Evolutionary conservation across 345 rosid species (phyloP).

Genomic region (Barbarea vulgaris): DNA sequence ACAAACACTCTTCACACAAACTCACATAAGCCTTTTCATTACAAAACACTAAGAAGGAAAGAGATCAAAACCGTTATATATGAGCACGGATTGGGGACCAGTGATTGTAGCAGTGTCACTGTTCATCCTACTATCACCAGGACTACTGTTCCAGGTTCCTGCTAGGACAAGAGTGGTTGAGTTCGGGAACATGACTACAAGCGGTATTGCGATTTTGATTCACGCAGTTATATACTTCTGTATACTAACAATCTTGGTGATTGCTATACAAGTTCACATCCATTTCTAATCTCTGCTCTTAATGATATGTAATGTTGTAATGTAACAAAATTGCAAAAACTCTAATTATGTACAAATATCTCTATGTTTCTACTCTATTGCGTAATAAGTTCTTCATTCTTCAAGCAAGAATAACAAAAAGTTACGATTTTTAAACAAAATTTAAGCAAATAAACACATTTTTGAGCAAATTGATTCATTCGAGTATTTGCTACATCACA

Average conservation of each 20-base stretch:
- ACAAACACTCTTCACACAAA: conserved; percentile 9
- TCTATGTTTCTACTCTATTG: background rate
- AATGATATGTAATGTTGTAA: conserved; percentile 6
- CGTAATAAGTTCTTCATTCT: background rate
- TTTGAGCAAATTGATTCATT: background rate
- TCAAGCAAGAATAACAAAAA: conserved; percentile 6
- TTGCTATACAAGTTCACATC: conserved; percentile 59
- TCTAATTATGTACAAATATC: conserved; percentile 19
- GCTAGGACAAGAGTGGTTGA: conserved; percentile 75
- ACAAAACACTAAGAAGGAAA: conserved; percentile 3
- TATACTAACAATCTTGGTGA: conserved; percentile 71
- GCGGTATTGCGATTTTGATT: conserved; percentile 82
- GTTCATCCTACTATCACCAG: conserved; percentile 89
- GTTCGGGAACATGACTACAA: conserved; percentile 92
- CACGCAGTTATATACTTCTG: conserved; percentile 89
- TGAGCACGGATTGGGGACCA: conserved; percentile 92
- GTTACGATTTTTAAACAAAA: background rate
- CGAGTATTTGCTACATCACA: background rate
- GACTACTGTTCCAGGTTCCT: conserved; percentile 84
- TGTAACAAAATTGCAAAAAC: conserved; percentile 6
- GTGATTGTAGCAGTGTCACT: conserved; percentile 65
- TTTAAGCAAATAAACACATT: background rate
- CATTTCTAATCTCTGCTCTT: conserved; percentile 30
- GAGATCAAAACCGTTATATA: conserved; percentile 23
- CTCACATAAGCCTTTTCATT: background rate